Evolutionary conservation across 2,329 filamentous ascomycete species (phyloP).

Genomic region (Cordyceps militaris): DNA sequence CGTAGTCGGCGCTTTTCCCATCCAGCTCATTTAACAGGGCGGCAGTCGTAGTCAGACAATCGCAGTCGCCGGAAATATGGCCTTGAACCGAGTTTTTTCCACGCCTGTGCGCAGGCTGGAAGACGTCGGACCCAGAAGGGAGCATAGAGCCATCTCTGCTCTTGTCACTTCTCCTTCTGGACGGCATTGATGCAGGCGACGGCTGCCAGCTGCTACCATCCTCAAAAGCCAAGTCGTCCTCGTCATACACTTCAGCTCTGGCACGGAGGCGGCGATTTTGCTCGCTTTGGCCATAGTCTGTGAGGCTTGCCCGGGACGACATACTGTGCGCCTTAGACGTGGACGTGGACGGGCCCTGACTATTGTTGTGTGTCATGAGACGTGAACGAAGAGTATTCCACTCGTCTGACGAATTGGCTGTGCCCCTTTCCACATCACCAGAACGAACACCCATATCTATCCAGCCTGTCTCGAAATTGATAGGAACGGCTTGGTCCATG

Average conservation of each 20-base stretch:
- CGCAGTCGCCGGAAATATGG: background rate
- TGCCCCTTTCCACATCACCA: background rate
- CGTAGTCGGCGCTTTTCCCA: background rate
- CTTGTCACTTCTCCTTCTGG: background rate
- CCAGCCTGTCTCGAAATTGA: background rate
- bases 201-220: background rate
- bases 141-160: background rate
- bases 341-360: background rate
- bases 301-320: background rate
- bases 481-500: background rate
- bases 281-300: background rate
- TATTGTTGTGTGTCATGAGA: background rate
- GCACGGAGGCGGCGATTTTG: background rate
- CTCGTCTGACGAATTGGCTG: background rate
- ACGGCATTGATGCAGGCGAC: background rate
- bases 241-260: background rate
- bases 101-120: background rate
- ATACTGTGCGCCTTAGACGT: background rate
- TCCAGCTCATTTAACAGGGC: background rate
- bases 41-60: background rate
- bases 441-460: background rate
- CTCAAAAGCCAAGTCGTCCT: background rate
- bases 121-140: background rate
- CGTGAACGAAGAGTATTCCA: background rate
- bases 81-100: background rate